Percentiles rank a stretch among this genome's conserved stretches.
phyloP scores from a whole-genome alignment of 805 yeast species.

The Wickerhamomyces pijperi region DNA sequence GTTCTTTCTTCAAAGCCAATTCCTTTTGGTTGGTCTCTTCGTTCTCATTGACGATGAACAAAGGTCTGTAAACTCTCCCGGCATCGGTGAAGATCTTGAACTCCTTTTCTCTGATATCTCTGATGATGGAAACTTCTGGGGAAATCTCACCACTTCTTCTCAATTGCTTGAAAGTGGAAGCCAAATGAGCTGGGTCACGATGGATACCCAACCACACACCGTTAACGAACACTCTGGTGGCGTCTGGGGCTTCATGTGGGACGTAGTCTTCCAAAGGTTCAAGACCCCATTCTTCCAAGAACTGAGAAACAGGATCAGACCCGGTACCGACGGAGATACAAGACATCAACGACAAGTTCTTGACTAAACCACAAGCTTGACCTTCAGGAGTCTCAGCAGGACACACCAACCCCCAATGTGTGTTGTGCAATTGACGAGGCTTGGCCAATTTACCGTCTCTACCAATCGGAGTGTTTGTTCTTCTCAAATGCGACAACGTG shows the following conservation, averaged over 20 bases:
- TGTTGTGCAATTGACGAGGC: slow-evolving; percentile 97
- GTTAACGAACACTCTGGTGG: slow-evolving; percentile 90
- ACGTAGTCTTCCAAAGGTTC: slow-evolving; percentile 94
- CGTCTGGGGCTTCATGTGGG: slow-evolving; percentile 83
- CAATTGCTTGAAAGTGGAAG: slow-evolving; percentile 79
- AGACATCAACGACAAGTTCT: slow-evolving; percentile 91
- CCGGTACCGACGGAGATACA: slow-evolving; percentile 97
- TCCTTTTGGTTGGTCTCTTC: slow-evolving; percentile 54
- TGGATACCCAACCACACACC: slow-evolving; percentile 99
- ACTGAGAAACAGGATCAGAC: slow-evolving; percentile 87
- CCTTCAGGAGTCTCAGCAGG: slow-evolving; percentile 99
- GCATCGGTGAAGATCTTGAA: slow-evolving; percentile 96
- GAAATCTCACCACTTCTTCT: slow-evolving; percentile 93
- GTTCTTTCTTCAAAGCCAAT: slow-evolving; percentile 74
- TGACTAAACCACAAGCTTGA: slow-evolving; percentile 98
- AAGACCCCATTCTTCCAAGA: slow-evolving; percentile 98
- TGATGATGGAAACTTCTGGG: slow-evolving; percentile 91
- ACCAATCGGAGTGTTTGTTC: slow-evolving; percentile 98
- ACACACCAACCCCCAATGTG: slow-evolving; percentile 99
- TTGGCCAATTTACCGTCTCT: slow-evolving; percentile 98
- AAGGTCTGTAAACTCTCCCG: slow-evolving; percentile 95
- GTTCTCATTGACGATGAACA: slow-evolving; percentile 87
- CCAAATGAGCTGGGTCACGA: slow-evolving; percentile 87
- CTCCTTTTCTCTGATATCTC: slow-evolving; percentile 95
- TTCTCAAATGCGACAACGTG: slow-evolving; percentile 95